Base-by-base conservation (phyloP, 805 yeast genomes). In the Metschnikowia picachoensis region DNA sequence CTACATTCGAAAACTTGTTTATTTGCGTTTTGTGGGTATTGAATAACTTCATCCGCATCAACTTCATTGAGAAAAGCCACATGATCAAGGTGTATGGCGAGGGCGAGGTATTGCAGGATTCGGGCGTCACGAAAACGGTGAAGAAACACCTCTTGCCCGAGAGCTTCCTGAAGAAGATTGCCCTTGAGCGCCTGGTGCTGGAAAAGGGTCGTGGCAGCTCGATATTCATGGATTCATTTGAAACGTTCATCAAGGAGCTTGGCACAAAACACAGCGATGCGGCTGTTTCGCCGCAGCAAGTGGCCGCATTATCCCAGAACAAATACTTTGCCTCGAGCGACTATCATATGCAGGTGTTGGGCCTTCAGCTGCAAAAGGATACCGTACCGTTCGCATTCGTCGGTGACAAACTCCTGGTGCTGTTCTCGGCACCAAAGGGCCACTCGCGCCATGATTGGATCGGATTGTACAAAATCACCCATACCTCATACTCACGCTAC, bases 61-160 rank as follows among this genome's bases (percentile, higher is more conserved):
- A 81, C 53, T 82, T 82, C 58, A 83, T 87, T 49, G 95, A 87
- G 58, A 82, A 80, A 57, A 81, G 85, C 30, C 95, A 87, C 59
- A 83, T 87, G 86, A 76, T 80, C 47, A 82, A 80, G 59, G 72
- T 87, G 4, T 87, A 87, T 59, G 95, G 95, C 20, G 81, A 79
- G 50, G 72, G 70, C 44, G 78, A 73, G 56, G 80, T 82, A 7
- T 60, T 77, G 40, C 69, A 82, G 51, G 83, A 81, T 50, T 77
- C 72, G 48, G 77, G 68, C 43, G 79, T 62, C 58, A 77, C 70
- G 33, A 72, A 60, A 50, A 76, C 70, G 13, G 68, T 68, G 56
- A 66, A 64, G 59, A 69, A 63, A 57, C 79, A 61, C 51, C 70
- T 62, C 56, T 62, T 66, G 36, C 76, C 77, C 3, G 70, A 66